Percentiles rank a stretch among this genome's conserved stretches.
Evolutionary conservation across 371 early-diverging fungal species (phyloP).

Genomic region (Mucor mucedo): DNA sequence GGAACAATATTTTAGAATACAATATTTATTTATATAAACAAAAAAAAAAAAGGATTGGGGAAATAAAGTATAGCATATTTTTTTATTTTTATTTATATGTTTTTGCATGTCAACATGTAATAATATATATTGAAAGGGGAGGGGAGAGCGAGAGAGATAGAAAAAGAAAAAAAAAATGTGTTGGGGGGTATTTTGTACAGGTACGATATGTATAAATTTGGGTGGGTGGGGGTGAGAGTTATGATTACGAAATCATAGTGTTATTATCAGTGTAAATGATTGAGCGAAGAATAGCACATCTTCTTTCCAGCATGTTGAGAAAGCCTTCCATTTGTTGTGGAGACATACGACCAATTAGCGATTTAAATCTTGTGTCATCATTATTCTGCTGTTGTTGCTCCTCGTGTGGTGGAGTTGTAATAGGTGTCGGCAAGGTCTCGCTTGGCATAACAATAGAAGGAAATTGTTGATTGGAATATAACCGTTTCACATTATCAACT

Average conservation of each 20-base stretch:
- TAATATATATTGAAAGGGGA: not conserved
- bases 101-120: conserved; percentile 10
- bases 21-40: not conserved
- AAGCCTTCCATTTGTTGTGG: conserved; percentile 31
- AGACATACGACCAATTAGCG: conserved; percentile 29
- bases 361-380: conserved; percentile 29
- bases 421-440: conserved; percentile 9
- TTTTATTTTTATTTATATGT: conserved; percentile 1
- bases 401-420: conserved; percentile 2
- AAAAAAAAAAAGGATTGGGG: not conserved
- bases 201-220: conserved; percentile 8
- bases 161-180: not conserved
- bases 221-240: not conserved
- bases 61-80: not conserved
- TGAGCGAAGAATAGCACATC: conserved; percentile 34
- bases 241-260: conserved; percentile 4
- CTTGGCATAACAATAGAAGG: conserved; percentile 18
- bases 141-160: not conserved
- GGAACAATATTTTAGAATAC: conserved; percentile 7
- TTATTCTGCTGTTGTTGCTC: conserved; percentile 6
- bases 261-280: conserved; percentile 21
- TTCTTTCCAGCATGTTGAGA: conserved; percentile 30
- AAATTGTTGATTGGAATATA: conserved; percentile 6
- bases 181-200: conserved; percentile 2
- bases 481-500: not conserved